These are phyloP conservation scores for Arachis hypogaea DNA, from an alignment of 306 rosid genomes.

Conservation along the genomic window DNA sequence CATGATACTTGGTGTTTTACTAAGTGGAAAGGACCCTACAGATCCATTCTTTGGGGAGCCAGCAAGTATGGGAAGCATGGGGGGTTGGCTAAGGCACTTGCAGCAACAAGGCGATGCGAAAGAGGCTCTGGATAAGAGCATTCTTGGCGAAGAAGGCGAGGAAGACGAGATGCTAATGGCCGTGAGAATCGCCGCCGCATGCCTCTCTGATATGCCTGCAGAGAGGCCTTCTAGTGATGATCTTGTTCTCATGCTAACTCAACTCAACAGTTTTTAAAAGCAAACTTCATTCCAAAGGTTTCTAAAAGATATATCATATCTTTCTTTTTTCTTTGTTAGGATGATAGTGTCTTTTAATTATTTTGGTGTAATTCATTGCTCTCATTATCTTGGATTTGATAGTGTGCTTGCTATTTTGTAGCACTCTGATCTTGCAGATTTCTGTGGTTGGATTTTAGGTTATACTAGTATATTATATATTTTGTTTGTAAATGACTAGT, in stretches of 20 bases:
- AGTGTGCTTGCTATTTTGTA: slow-evolving; percentile 33
- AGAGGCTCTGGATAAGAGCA: slow-evolving; percentile 82
- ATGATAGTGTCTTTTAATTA: slow-evolving; percentile 35
- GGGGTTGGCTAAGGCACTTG: slow-evolving; percentile 82
- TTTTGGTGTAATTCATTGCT: slow-evolving; percentile 39
- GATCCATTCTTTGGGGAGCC: slow-evolving; percentile 90
- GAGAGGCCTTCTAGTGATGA: slow-evolving; percentile 98
- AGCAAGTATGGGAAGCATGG: slow-evolving; percentile 77
- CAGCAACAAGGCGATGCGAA: slow-evolving; percentile 83
- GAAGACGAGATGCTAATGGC: slow-evolving; percentile 99
- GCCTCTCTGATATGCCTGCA: slow-evolving; percentile 86
- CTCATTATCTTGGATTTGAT: slow-evolving; percentile 39
- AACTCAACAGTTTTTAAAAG: slow-evolving; percentile 89
- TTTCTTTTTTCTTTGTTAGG: slow-evolving; percentile 7
- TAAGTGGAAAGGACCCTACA: slow-evolving; percentile 79
- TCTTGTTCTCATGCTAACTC: slow-evolving; percentile 98
- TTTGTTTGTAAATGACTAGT: slow-evolving; percentile 43
- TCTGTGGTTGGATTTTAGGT: slow-evolving; percentile 18
- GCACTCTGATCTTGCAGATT: slow-evolving; percentile 29
- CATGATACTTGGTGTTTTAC: slow-evolving; percentile 74
- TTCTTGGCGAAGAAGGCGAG: slow-evolving; percentile 85
- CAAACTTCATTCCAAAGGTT: slow-evolving; percentile 39
- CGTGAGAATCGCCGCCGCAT: slow-evolving; percentile 85
- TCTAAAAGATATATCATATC: slow-evolving; percentile 26
- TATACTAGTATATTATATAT: slow-evolving; percentile 10